Evolutionary conservation across 1,284 basidiomycete genomes (phyloP).

Genomic region (Lignosus rhinocerotis): DNA sequence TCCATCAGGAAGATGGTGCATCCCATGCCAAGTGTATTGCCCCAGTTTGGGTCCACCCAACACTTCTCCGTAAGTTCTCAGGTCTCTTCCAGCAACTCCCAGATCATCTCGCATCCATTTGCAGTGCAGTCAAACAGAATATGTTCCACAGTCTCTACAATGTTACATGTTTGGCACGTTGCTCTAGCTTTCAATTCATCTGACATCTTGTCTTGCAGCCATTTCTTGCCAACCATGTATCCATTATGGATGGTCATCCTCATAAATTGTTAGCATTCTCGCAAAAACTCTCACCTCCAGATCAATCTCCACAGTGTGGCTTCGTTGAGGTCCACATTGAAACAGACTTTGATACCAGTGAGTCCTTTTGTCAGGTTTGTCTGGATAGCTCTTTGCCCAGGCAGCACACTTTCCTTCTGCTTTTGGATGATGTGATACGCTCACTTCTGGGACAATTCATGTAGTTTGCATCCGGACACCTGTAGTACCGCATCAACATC

Average conservation of each 20-base stretch:
- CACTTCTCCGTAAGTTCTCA: conserved; percentile 14
- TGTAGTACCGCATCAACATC: background rate
- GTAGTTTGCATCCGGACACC: background rate
- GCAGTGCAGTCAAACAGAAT: background rate
- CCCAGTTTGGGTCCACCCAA: conserved; percentile 16
- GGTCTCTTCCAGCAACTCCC: background rate
- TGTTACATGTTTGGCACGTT: background rate
- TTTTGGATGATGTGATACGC: background rate
- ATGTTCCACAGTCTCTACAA: background rate
- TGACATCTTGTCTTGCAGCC: background rate
- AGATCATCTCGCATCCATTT: background rate
- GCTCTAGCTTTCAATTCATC: background rate
- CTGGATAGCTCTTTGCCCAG: background rate
- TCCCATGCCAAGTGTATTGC: background rate
- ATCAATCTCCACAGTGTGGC: background rate
- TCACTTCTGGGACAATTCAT: background rate
- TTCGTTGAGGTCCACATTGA: background rate
- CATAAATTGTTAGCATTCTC: conserved; percentile 26
- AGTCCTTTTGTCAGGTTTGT: background rate
- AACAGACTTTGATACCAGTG: background rate
- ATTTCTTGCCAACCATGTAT: background rate
- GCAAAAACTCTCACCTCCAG: background rate
- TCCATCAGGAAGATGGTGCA: background rate
- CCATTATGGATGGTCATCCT: conserved; percentile 35
- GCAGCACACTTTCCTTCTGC: background rate